Evolutionary conservation across 2,329 filamentous ascomycete species (phyloP), one percentile per base, ranked within the genome.

Genomic region (Verticillium longisporum): DNA sequence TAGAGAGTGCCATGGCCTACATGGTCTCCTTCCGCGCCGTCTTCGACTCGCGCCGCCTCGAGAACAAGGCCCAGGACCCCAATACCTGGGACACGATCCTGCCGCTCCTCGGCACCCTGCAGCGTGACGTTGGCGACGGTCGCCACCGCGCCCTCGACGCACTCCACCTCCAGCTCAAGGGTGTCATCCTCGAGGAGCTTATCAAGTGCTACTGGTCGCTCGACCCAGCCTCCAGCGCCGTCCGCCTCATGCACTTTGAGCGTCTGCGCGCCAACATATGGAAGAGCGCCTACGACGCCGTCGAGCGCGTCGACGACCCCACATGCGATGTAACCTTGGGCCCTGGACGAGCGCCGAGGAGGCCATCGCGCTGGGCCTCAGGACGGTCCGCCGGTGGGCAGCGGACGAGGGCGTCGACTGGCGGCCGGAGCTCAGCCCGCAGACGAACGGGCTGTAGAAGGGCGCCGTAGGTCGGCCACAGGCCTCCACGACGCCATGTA

Each of bases 1-100:
- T 83, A 7, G 81, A 83, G 66, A 80, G 80, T 68, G 74, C 81
- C 21, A 69, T 83, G 59, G 76, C 79, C 5, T 86, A 83, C 65
- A 80, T 85, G 73, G 72, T 82, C 14, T 77, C 78, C 1, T 85
- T 85, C 69, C 76, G 83, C 63, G 74, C 79, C 2, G 71, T 80
- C 55, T 80, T 80, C 69, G 74, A 79, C 55, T 71, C 71, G 11
- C 76, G 80, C 4, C 69, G 73, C 32, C 65, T 80, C n/a, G 75
- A 79, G 60, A 76, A 77, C 57, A 78, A 77, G 64, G 68, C 72
- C 33, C 71, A 70, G 58, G 80, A 83, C 53, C 68, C 75, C 6
- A 65, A 63, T 2, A 66, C 70, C 34, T 83, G 80, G 80, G 69
- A 72, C 50, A 74, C 72, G 61, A 72, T 83, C 58, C 70, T 81